Conservation (phyloP, 805 yeast genomes). For the Metschnikowia koreensis region DNA sequence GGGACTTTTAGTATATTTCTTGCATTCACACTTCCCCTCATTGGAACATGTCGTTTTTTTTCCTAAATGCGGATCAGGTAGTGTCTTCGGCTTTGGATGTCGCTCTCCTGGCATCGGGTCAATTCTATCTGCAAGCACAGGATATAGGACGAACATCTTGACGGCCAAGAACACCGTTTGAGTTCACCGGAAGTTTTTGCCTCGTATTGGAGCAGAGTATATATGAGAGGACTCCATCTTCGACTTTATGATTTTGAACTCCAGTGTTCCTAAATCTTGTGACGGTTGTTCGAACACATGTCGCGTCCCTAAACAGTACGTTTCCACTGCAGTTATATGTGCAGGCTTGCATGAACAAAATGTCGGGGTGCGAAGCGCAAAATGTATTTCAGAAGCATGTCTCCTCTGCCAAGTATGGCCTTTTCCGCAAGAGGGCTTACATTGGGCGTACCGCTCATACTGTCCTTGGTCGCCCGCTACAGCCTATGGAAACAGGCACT, state of each 20-base stretch:
- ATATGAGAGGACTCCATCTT: no score
- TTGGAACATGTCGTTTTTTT: not conserved
- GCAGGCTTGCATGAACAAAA: conserved; percentile 4
- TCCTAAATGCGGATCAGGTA: not conserved
- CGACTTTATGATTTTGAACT: no score
- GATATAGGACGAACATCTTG: not conserved
- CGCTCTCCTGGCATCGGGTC: not conserved
- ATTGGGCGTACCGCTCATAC: not conserved
- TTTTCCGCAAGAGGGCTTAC: not conserved
- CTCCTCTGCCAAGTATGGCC: conserved; percentile 1
- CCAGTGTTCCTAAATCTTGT: not conserved
- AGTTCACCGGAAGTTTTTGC: not conserved
- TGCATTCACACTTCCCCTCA: not conserved
- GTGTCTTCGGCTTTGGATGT: conserved; percentile 1
- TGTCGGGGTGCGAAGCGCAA: conserved; percentile 12
- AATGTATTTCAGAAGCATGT: conserved; percentile 1
- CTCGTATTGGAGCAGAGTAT: no score
- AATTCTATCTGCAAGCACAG: not conserved
- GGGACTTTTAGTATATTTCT: not conserved
- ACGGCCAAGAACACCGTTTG: not conserved
- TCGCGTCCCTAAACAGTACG: not conserved
- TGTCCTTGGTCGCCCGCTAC: conserved; percentile 5
- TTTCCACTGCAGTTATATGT: not conserved
- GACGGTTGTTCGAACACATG: not conserved
- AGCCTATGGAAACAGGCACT: not conserved